phyloP scores from a whole-genome alignment of 2,329 filamentous ascomycete species.

The Ascochyta clinopodiicola region DNA sequence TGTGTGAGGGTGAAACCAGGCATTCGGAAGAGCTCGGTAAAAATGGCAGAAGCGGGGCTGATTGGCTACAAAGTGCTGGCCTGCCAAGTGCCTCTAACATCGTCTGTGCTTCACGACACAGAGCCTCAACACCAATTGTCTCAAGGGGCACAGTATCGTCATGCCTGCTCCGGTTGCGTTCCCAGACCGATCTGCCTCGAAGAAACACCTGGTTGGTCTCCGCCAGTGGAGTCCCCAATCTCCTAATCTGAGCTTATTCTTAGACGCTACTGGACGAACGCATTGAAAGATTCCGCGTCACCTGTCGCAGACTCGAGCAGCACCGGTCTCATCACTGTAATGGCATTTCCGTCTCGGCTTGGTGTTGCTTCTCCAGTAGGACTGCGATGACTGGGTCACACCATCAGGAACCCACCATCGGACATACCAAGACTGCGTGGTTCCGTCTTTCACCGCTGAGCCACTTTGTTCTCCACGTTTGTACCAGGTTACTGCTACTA shows the following conservation, averaged over 20 bases:
- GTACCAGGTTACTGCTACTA: constrained; percentile 29
- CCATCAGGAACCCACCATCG: constrained; percentile 32
- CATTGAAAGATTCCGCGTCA: constrained; percentile 36
- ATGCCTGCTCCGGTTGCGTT: constrained; percentile 30
- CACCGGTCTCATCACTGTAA: constrained; percentile 41
- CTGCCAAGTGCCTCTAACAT: constrained; percentile 29
- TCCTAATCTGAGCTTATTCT: constrained; percentile 30
- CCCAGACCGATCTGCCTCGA: constrained; percentile 15
- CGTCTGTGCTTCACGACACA: constrained; percentile 3
- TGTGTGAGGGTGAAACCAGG: constrained; percentile 27
- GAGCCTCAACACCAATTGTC: constrained; percentile 49
- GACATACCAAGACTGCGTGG: constrained; percentile 28
- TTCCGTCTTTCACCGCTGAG: constrained; percentile 20
- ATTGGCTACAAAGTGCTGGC: constrained; percentile 20
- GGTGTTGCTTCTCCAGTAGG: constrained; percentile 40
- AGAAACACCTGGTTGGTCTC: constrained; percentile 35
- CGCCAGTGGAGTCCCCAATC: constrained; percentile 24
- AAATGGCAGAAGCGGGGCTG: background rate
- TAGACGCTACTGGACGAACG: constrained; percentile 29
- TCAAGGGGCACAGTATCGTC: constrained; percentile 42
- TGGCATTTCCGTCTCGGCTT: constrained; percentile 32
- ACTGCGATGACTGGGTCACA: constrained; percentile 34
- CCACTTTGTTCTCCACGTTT: constrained; percentile 35
- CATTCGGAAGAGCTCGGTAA: constrained; percentile 20
- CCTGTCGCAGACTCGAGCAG: constrained; percentile 44